Conservation (phyloP, 805 yeast genomes). For the Ogataea dorogensis region DNA sequence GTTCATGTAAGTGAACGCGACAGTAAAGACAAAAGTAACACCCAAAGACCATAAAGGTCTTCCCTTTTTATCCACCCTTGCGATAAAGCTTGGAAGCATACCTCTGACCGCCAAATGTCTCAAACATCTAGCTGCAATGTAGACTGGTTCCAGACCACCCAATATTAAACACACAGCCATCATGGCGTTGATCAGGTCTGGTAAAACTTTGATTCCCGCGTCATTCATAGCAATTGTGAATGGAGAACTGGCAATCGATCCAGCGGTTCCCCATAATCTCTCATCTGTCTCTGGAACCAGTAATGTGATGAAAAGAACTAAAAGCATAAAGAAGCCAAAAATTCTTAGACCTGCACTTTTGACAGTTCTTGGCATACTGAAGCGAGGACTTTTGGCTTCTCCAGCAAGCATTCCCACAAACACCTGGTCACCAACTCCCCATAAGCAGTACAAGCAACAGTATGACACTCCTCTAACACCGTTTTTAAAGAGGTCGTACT, state of each 20-base stretch:
- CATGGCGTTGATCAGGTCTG: slow-evolving; percentile 64
- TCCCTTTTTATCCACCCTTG: slow-evolving; percentile 12
- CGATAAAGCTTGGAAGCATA: slow-evolving; percentile 11
- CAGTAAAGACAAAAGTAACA: slow-evolving; percentile 11
- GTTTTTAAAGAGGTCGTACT: slow-evolving; percentile 13
- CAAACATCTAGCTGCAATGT: slow-evolving; percentile 13
- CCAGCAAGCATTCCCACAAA: slow-evolving; percentile 16
- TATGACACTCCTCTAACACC: slow-evolving; percentile 14
- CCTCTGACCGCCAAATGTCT: slow-evolving; percentile 15
- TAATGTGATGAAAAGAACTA: slow-evolving; percentile 49
- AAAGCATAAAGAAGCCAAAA: slow-evolving; percentile 42
- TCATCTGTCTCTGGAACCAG: slow-evolving; percentile 52
- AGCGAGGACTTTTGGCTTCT: slow-evolving; percentile 13
- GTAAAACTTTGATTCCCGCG: slow-evolving; percentile 56
- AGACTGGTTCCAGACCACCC: slow-evolving; percentile 13
- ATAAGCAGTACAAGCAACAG: slow-evolving; percentile 12
- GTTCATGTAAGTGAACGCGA: slow-evolving; percentile 14
- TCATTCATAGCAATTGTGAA: slow-evolving; percentile 64
- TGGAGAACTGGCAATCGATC: slow-evolving; percentile 60
- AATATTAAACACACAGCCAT: slow-evolving; percentile 43
- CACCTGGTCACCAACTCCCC: slow-evolving; percentile 17
- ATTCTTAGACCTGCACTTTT: slow-evolving; percentile 14
- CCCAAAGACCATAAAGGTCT: slow-evolving; percentile 10
- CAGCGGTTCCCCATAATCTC: slow-evolving; percentile 44
- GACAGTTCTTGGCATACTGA: slow-evolving; percentile 16